phyloP scores from a whole-genome alignment of 148 eudicot genomes.

The Rhododendron molle region DNA sequence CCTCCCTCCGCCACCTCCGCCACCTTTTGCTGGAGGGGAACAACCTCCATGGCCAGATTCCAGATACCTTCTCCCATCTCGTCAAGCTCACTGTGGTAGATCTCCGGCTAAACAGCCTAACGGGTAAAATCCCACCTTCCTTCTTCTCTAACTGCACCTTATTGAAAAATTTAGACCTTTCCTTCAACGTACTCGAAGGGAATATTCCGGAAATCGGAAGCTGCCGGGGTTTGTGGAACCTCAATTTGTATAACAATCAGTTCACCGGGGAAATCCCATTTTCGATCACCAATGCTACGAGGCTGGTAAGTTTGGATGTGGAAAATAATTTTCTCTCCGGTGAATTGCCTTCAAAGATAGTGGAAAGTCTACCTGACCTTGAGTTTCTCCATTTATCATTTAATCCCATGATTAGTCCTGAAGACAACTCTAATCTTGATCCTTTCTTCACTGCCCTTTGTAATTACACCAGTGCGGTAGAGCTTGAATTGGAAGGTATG shows the following conservation, averaged over 20 bases:
- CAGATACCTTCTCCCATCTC: slow-evolving; percentile 18
- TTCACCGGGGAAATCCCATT: slow-evolving; percentile 25
- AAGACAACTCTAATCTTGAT: slow-evolving; percentile 31
- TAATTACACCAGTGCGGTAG: slow-evolving; percentile 16
- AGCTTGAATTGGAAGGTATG: slow-evolving; percentile 32
- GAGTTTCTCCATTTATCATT: slow-evolving; percentile 23
- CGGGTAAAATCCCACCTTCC: slow-evolving; percentile 24
- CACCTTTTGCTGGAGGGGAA: slow-evolving; percentile 21
- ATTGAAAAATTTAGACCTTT: slow-evolving; percentile 26
- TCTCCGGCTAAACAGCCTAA: slow-evolving; percentile 20
- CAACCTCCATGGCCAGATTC: slow-evolving; percentile 26
- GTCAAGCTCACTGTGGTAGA: slow-evolving; percentile 1
- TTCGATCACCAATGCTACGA: slow-evolving; percentile 25
- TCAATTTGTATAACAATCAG: slow-evolving; percentile 24
- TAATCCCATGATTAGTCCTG: slow-evolving; percentile 26
- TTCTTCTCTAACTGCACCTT: slow-evolving; percentile 33
- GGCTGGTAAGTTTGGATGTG: slow-evolving; percentile 21
- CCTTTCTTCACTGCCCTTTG: slow-evolving; percentile 30
- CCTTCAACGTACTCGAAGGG: slow-evolving; percentile 24
- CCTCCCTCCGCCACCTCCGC: slow-evolving; percentile 21
- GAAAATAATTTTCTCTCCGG: slow-evolving; percentile 27
- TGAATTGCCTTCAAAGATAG: slow-evolving; percentile 28
- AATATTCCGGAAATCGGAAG: slow-evolving; percentile 31
- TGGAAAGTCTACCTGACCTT: slow-evolving; percentile 15
- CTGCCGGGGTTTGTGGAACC: slow-evolving; percentile 19